Evolutionary conservation across 2,329 filamentous ascomycete species (phyloP).

Genomic region (Hymenotorrendiella dingleyae): DNA sequence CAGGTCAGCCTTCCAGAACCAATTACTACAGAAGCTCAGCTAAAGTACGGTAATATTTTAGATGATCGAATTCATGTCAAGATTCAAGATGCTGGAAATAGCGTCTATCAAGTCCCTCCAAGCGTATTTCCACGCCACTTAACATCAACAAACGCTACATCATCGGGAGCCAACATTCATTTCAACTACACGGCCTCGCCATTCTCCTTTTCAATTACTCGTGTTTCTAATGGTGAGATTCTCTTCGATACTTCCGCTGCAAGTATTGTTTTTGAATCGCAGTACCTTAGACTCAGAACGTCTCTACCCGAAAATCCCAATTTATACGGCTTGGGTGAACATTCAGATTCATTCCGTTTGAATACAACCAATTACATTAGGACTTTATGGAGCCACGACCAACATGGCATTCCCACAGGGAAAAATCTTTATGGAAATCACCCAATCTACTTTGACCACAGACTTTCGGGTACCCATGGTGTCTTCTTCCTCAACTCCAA

Average conservation of each 20-base stretch:
- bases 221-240: slow-evolving; percentile 42
- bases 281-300: slow-evolving; percentile 59
- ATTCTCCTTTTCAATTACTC: slow-evolving; percentile 54
- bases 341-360: slow-evolving; percentile 52
- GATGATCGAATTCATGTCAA: slow-evolving; percentile 57
- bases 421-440: slow-evolving; percentile 59
- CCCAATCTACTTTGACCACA: slow-evolving; percentile 59
- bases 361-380: slow-evolving; percentile 56
- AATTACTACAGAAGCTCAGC: too few species aligned
- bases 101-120: slow-evolving; percentile 58
- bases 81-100: slow-evolving; percentile 52
- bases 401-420: slow-evolving; percentile 47
- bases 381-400: slow-evolving; percentile 56
- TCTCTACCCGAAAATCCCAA: slow-evolving; percentile 51
- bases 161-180: slow-evolving; percentile 33
- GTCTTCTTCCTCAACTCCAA: slow-evolving; percentile 69
- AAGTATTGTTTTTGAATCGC: slow-evolving; percentile 55
- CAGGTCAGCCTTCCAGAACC: too few species aligned
- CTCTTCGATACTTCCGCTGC: slow-evolving; percentile 56
- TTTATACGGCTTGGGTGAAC: slow-evolving; percentile 61
- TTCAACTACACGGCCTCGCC: slow-evolving; percentile 49
- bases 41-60: too few species aligned
- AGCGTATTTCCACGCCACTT: slow-evolving; percentile 49
- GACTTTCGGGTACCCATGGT: slow-evolving; percentile 50
- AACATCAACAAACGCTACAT: slow-evolving; percentile 35